Conservation (phyloP, 495 filamentous ascomycete genomes). For the Penicillium argentinense region DNA sequence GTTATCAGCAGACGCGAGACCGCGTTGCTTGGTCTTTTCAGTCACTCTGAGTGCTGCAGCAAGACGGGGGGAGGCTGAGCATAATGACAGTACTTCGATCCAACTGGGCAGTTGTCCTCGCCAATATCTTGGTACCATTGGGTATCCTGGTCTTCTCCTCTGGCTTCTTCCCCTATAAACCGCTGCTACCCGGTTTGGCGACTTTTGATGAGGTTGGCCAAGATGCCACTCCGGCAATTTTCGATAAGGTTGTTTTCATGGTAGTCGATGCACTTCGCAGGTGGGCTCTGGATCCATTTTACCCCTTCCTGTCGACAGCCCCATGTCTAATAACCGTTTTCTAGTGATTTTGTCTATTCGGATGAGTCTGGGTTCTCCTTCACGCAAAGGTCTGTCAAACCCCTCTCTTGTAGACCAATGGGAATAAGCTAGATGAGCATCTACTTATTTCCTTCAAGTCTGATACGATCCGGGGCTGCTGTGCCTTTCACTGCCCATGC, state of each 20-base stretch:
- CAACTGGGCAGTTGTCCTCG: slow-evolving; percentile 37
- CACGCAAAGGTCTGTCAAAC: slow-evolving; percentile 72
- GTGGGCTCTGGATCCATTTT: slow-evolving; percentile 49
- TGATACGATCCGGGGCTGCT: slow-evolving; percentile 79
- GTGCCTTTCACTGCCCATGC: slow-evolving; percentile 95
- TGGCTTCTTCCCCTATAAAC: slow-evolving; percentile 98
- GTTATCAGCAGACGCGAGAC: background rate
- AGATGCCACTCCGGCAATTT: slow-evolving; percentile 53
- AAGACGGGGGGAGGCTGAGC: background rate
- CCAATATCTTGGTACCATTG: slow-evolving; percentile 75
- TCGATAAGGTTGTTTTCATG: slow-evolving; percentile 95
- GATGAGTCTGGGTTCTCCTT: slow-evolving; percentile 79
- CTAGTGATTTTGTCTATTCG: slow-evolving; percentile 92
- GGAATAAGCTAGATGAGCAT: background rate
- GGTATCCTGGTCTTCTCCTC: slow-evolving; percentile 81
- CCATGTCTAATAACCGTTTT: background rate
- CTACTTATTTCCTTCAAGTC: slow-evolving; percentile 46
- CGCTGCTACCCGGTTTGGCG: slow-evolving; percentile 81
- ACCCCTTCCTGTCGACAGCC: background rate
- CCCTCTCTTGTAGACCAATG: background rate
- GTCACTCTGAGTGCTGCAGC: background rate
- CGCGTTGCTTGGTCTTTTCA: background rate
- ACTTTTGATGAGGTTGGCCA: slow-evolving; percentile 52
- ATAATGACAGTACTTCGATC: slow-evolving; percentile 23
- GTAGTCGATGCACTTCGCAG: slow-evolving; percentile 93